phyloP scores from a whole-genome alignment of 768 basidiomycete species.

The Amanita muscaria region DNA sequence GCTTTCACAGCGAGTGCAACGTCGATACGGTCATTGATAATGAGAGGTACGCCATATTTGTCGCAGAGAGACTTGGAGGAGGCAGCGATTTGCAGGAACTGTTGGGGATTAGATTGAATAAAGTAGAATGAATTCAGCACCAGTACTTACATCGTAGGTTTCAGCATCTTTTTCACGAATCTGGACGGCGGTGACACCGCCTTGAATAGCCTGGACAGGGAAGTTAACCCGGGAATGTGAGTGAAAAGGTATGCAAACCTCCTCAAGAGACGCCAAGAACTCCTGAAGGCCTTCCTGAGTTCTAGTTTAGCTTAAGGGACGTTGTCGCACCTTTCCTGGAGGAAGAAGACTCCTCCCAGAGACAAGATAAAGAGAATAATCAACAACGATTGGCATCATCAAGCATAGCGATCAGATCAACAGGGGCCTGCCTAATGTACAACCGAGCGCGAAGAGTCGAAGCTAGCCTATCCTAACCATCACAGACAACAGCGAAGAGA shows the following conservation, averaged over 20 bases:
- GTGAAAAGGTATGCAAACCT: conserved; percentile 39
- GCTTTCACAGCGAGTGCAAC: conserved; percentile 72
- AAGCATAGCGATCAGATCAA: too few relatives aligned
- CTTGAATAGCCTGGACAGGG: conserved; percentile 54
- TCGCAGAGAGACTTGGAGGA: conserved; percentile 65
- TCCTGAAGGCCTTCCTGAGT: conserved; percentile 7
- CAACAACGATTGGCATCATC: conserved; percentile 29
- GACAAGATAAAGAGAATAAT: conserved; percentile 80
- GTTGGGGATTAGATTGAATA: neutral
- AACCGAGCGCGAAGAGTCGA: neutral
- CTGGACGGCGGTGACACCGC: conserved; percentile 88
- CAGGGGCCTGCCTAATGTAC: neutral
- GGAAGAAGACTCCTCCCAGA: conserved; percentile 77
- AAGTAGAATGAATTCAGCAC: neutral
- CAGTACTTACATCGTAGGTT: conserved; percentile 61
- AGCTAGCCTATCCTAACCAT: conserved; percentile 1
- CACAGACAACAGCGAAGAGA: neutral
- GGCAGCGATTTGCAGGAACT: conserved; percentile 74
- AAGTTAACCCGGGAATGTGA: neutral
- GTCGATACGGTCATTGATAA: conserved; percentile 87
- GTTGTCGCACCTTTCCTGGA: conserved; percentile 50
- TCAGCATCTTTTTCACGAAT: conserved; percentile 80
- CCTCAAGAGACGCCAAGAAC: conserved; percentile 57
- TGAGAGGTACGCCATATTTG: conserved; percentile 68
- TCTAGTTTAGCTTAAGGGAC: neutral